phyloP scores from a whole-genome alignment of 495 filamentous ascomycete genomes.

The Terfezia claveryi region DNA sequence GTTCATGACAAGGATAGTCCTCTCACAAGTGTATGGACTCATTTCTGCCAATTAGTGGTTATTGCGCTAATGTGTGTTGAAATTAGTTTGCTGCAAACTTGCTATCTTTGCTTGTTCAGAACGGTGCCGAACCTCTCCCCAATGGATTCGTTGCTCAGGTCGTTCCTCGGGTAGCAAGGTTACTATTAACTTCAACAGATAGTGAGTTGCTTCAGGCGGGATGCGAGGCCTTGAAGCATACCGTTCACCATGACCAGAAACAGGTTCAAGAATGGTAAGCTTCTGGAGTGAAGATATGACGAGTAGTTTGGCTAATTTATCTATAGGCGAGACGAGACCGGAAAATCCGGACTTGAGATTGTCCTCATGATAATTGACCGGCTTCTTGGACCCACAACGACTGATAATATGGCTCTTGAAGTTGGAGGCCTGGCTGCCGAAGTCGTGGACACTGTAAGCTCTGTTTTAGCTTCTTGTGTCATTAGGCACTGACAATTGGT shows the following conservation, averaged over 20 bases:
- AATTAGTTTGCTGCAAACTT: slow-evolving; percentile 58
- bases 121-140: slow-evolving; percentile 65
- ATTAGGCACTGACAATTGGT: neutral
- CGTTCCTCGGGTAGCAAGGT: slow-evolving; percentile 64
- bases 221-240: slow-evolving; percentile 67
- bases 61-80: neutral
- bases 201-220: slow-evolving; percentile 68
- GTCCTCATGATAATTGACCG: slow-evolving; percentile 81
- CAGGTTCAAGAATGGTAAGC: slow-evolving; percentile 65
- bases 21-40: slow-evolving; percentile 39
- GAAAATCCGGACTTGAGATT: slow-evolving; percentile 69
- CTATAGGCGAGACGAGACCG: slow-evolving; percentile 30
- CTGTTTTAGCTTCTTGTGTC: slow-evolving; percentile 6
- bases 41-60: neutral
- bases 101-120: slow-evolving; percentile 54
- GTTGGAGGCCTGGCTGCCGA: slow-evolving; percentile 87
- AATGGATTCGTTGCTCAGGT: slow-evolving; percentile 62
- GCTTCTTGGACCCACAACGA: slow-evolving; percentile 57
- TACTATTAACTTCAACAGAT: slow-evolving; percentile 60
- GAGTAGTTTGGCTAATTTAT: neutral
- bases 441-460: slow-evolving; percentile 76
- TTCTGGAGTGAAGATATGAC: neutral
- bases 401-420: slow-evolving; percentile 83
- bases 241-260: slow-evolving; percentile 64
- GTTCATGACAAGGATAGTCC: slow-evolving; percentile 62